Conservation (phyloP, 1,139 yeast species). For the Kluyveromyces sp. region DNA sequence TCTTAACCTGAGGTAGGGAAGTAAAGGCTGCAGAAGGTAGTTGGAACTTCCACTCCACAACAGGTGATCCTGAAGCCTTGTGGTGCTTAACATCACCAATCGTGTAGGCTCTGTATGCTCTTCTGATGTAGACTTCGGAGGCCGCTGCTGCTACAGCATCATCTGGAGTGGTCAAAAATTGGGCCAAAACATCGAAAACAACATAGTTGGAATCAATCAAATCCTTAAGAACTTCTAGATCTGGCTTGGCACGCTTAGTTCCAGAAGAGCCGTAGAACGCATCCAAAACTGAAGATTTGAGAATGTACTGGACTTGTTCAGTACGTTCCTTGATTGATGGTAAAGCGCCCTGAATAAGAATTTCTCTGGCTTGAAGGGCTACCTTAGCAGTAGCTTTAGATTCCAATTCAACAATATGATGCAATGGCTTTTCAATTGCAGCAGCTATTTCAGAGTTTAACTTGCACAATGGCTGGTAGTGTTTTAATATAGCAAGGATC, state of each 20-base stretch:
- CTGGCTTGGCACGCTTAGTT: slow-evolving; percentile 76
- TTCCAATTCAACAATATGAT: slow-evolving; percentile 77
- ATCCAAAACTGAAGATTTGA: slow-evolving; percentile 85
- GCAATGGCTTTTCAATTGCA: slow-evolving; percentile 63
- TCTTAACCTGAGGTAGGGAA: slow-evolving; percentile 49
- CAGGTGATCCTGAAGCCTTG: slow-evolving; percentile 45
- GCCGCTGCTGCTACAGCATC: slow-evolving; percentile 93
- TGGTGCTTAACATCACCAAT: slow-evolving; percentile 68
- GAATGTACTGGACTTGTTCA: slow-evolving; percentile 92
- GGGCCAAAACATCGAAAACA: slow-evolving; percentile 91
- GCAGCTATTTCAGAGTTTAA: slow-evolving; percentile 61
- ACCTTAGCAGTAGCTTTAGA: slow-evolving; percentile 88
- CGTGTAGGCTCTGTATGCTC: slow-evolving; percentile 95
- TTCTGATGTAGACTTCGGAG: slow-evolving; percentile 90
- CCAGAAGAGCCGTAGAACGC: slow-evolving; percentile 80
- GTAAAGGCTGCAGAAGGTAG: slow-evolving; percentile 75
- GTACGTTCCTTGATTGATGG: slow-evolving; percentile 95
- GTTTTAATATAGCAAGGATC: slow-evolving; percentile 74
- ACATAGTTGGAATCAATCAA: slow-evolving; percentile 94
- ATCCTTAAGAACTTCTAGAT: slow-evolving; percentile 71
- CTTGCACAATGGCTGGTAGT: slow-evolving; percentile 71
- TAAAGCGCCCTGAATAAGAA: slow-evolving; percentile 89
- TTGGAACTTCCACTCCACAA: slow-evolving; percentile 86
- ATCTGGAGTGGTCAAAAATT: slow-evolving; percentile 77
- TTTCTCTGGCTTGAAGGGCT: slow-evolving; percentile 93